Evolutionary conservation across 768 basidiomycete genomes (phyloP).

Genomic region (Leucocoprinus sp.): DNA sequence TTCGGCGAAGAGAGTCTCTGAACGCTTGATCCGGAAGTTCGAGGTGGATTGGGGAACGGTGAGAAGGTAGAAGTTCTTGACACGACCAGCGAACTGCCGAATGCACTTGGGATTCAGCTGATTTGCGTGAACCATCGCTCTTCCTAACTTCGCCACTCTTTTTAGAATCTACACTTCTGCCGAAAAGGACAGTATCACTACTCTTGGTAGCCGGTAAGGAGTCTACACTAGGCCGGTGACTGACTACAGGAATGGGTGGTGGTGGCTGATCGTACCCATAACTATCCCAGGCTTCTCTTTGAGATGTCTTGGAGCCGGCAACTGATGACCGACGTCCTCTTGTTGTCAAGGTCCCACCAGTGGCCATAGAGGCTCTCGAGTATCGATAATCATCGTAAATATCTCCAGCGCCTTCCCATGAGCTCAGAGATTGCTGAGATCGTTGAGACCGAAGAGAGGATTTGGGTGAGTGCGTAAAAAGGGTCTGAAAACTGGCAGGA

Average conservation of each 20-base stretch:
- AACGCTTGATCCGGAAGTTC: slow-evolving; percentile 1
- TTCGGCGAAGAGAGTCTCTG: slow-evolving; percentile 6
- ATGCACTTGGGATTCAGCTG: neutral
- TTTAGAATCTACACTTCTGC: slow-evolving; percentile 11
- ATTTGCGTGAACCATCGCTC: slow-evolving; percentile 4
- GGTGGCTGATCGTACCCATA: slow-evolving; percentile 3
- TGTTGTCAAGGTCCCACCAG: slow-evolving; percentile 16
- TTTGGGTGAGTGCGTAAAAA: slow-evolving; percentile 13
- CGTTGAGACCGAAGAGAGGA: slow-evolving; percentile 18
- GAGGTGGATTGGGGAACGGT: slow-evolving; percentile 6
- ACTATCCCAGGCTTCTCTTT: slow-evolving; percentile 4
- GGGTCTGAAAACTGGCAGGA: slow-evolving; percentile 3
- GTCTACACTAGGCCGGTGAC: no score
- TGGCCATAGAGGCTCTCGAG: slow-evolving; percentile 48
- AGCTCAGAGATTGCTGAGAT: slow-evolving; percentile 18
- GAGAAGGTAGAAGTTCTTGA: slow-evolving; percentile 6
- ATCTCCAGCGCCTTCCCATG: slow-evolving; percentile 62
- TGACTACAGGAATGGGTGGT: no score
- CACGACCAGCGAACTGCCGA: slow-evolving; percentile 3
- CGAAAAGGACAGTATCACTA: neutral
- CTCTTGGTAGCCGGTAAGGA: no score
- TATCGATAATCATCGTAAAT: slow-evolving; percentile 81
- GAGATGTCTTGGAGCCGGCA: neutral
- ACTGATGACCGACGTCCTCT: neutral
- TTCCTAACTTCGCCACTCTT: neutral